Percentiles rank a stretch among this genome's conserved stretches.
Conservation (phyloP, 1,284 basidiomycete genomes). For the Leucoagaricus sp. region DNA sequence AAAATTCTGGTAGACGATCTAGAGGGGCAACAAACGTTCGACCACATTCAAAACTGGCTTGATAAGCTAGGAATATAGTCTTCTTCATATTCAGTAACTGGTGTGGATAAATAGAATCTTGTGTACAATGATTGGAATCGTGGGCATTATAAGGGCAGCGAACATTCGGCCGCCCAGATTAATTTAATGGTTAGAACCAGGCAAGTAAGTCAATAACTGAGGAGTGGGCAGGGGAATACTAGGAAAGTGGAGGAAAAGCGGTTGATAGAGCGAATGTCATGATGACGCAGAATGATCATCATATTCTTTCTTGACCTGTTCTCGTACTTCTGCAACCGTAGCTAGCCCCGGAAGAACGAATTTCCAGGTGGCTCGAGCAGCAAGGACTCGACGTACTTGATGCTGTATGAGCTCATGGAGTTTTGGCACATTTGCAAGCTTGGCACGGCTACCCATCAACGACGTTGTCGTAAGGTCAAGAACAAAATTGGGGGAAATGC, state of each 20-base stretch:
- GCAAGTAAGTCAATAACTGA: background rate
- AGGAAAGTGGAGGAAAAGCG: background rate
- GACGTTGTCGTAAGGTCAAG: conserved; percentile 75
- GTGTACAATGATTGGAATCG: background rate
- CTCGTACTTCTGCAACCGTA: conserved; percentile 44
- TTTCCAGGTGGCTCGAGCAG: conserved; percentile 67
- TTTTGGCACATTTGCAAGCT: conserved; percentile 82
- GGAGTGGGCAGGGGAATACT: background rate
- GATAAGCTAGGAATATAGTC: conserved; percentile 45
- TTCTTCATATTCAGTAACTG: background rate
- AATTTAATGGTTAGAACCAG: background rate
- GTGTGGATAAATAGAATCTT: conserved; percentile 8
- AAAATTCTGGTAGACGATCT: conserved; percentile 33
- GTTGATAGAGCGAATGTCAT: background rate
- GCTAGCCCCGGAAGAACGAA: conserved; percentile 67
- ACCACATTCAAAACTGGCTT: conserved; percentile 43
- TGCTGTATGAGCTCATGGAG: conserved; percentile 80
- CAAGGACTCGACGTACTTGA: conserved; percentile 63
- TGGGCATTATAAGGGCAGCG: conserved; percentile 4
- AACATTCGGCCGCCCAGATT: background rate
- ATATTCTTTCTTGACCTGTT: conserved; percentile 37
- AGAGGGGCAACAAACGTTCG: conserved; percentile 33
- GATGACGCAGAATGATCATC: conserved; percentile 2
- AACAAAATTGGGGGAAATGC: conserved; percentile 64
- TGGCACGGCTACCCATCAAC: conserved; percentile 80